Evolutionary conservation across 2,329 filamentous ascomycete genomes (phyloP).

Genomic region (Colletotrichum lindemuthianum): DNA sequence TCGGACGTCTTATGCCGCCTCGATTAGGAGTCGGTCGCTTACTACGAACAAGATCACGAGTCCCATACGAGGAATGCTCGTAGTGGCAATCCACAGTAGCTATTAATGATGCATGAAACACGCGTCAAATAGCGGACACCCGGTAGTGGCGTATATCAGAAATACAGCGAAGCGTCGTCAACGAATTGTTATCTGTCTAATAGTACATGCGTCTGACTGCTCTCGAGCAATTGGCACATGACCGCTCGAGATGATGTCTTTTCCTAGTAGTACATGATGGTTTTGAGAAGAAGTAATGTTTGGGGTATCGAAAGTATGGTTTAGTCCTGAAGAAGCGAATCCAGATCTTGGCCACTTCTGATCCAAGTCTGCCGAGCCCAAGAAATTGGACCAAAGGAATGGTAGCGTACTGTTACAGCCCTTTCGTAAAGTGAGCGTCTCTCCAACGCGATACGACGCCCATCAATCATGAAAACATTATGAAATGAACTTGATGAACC

Average conservation of each 20-base stretch:
- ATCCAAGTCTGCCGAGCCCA: slow-evolving; percentile 3
- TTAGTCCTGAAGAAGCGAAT: slow-evolving; percentile 11
- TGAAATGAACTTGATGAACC: slow-evolving; percentile 24
- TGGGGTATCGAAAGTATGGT: slow-evolving; percentile 35
- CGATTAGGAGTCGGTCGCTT: too few species aligned
- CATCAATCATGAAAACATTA: slow-evolving; percentile 33
- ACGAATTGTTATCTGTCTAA: slow-evolving; percentile 4
- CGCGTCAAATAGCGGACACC: too few species aligned
- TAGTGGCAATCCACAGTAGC: too few species aligned
- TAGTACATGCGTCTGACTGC: not conserved
- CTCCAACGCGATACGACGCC: slow-evolving; percentile 17
- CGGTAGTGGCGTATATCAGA: not conserved
- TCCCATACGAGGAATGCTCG: too few species aligned
- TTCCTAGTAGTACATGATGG: slow-evolving; percentile 8
- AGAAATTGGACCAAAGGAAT: not conserved
- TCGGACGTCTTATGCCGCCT: too few species aligned
- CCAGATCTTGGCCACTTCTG: slow-evolving; percentile 7
- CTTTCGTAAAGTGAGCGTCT: slow-evolving; percentile 6
- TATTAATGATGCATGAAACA: too few species aligned
- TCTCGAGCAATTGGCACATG: too few species aligned
- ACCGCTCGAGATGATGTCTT: not conserved
- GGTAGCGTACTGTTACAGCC: not conserved
- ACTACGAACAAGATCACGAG: too few species aligned
- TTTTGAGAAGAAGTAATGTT: slow-evolving; percentile 30
- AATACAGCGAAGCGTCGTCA: not conserved